Percentiles rank a stretch among this genome's conserved stretches.
These are phyloP conservation scores for Sporisorium reilianum DNA, from an alignment of 1,284 basidiomycete genomes.

Conservation along the genomic window DNA sequence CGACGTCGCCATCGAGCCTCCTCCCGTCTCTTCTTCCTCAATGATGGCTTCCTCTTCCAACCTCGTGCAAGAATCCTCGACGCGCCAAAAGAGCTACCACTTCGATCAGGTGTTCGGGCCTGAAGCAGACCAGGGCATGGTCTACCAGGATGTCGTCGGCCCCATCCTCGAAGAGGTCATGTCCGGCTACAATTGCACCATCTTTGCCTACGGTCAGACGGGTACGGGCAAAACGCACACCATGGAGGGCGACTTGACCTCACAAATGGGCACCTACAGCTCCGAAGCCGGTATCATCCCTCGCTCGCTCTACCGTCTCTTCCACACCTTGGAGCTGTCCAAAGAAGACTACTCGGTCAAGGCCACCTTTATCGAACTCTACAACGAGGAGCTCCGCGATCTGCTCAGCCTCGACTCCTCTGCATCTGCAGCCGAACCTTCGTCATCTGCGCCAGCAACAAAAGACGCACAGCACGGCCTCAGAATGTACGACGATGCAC, in stretches of 20 bases:
- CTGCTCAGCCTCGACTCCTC: constrained; percentile 73
- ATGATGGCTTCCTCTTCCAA: constrained; percentile 26
- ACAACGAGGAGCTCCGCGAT: constrained; percentile 90
- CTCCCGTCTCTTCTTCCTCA: constrained; percentile 48
- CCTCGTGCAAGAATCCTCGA: constrained; percentile 42
- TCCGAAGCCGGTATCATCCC: constrained; percentile 95
- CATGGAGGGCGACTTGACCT: constrained; percentile 68
- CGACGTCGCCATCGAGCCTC: constrained; percentile 56
- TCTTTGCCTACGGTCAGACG: constrained; percentile 99
- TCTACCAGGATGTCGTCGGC: constrained; percentile 92
- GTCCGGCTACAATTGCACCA: constrained; percentile 95
- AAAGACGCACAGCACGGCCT: constrained; percentile 38
- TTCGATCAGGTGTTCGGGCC: constrained; percentile 81
- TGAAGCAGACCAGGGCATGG: constrained; percentile 93
- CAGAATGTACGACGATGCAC: constrained; percentile 87
- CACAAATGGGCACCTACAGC: constrained; percentile 82
- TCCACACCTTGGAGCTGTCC: constrained; percentile 83
- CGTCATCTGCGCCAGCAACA: constrained; percentile 3
- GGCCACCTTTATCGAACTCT: constrained; percentile 95
- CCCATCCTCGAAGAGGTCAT: constrained; percentile 94
- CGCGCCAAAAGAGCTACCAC: constrained; percentile 64
- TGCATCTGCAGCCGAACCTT: constrained; percentile 12
- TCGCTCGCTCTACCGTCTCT: constrained; percentile 91
- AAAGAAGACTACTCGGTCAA: constrained; percentile 87
- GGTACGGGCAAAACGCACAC: constrained; percentile 96